Conservation (phyloP, 805 yeast genomes). For the Candida insectorum region DNA sequence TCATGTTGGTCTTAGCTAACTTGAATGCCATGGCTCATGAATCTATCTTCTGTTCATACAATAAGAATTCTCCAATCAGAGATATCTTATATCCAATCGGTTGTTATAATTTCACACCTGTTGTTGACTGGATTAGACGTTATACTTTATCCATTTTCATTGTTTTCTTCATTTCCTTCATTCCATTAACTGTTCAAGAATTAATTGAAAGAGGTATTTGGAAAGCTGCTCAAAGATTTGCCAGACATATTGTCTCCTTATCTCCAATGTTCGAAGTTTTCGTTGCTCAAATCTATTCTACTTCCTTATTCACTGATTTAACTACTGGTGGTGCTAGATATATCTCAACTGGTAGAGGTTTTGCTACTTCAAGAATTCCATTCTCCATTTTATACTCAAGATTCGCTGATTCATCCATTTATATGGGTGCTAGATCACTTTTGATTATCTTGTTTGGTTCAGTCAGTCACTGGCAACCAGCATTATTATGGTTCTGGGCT, state of each 20-base stretch:
- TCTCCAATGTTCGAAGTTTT: conserved; percentile 80
- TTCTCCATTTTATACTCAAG: conserved; percentile 64
- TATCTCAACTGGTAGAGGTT: conserved; percentile 80
- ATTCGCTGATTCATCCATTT: conserved; percentile 76
- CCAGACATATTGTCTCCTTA: conserved; percentile 64
- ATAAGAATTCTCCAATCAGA: conserved; percentile 55
- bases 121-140: conserved; percentile 71
- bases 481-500: conserved; percentile 96
- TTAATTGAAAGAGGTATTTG: conserved; percentile 72
- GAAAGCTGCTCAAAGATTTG: conserved; percentile 60
- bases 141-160: conserved; percentile 71
- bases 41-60: conserved; percentile 58
- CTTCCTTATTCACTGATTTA: conserved; percentile 63
- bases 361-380: conserved; percentile 71
- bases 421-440: conserved; percentile 79
- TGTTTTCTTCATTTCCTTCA: conserved; percentile 70
- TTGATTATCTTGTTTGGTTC: conserved; percentile 71
- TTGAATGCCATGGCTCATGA: conserved; percentile 62
- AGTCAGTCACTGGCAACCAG: conserved; percentile 85
- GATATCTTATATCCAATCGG: conserved; percentile 64
- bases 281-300: conserved; percentile 73
- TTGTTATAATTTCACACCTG: conserved; percentile 68
- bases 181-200: conserved; percentile 76
- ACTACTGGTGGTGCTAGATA: conserved; percentile 79
- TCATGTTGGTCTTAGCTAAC: conserved; percentile 61